These are phyloP conservation scores for Exophiala calicioides DNA, from an alignment of 2,329 filamentous ascomycete genomes.

Conservation along the genomic window DNA sequence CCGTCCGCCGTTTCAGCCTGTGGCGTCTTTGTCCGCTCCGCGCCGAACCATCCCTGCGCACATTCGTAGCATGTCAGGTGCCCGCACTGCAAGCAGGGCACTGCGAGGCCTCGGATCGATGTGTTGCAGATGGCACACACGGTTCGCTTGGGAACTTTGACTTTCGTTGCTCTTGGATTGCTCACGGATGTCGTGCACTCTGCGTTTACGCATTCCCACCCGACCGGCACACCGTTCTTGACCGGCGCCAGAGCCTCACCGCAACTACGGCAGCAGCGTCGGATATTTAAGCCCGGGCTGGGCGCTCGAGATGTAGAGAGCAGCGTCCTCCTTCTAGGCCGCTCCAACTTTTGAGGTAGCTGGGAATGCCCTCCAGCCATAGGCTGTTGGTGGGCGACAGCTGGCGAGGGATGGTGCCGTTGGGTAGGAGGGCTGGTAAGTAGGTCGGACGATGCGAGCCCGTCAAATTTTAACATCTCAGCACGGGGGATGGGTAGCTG, in stretches of 20 bases:
- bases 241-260: constrained; percentile 34
- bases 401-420: not conserved
- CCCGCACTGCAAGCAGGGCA: constrained; percentile 50
- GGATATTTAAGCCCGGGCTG: constrained; percentile 41
- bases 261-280: constrained; percentile 45
- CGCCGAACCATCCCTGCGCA: constrained; percentile 46
- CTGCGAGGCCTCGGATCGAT: constrained; percentile 46
- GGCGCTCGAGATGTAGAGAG: constrained; percentile 10
- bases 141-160: constrained; percentile 28
- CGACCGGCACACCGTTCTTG: constrained; percentile 31
- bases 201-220: constrained; percentile 29
- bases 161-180: constrained; percentile 12
- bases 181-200: constrained; percentile 37
- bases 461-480: constrained; percentile 61
- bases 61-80: constrained; percentile 51
- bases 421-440: not conserved
- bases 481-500: constrained; percentile 55
- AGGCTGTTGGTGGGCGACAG: not conserved
- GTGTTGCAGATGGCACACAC: constrained; percentile 48
- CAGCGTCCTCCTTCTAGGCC: constrained; percentile 10
- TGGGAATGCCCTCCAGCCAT: not conserved
- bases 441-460: too few relatives aligned
- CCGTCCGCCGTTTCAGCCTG: not conserved
- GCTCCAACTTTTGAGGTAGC: constrained; percentile 2
- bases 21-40: constrained; percentile 1